Percentiles rank a stretch among this genome's conserved stretches.
Conservation (phyloP, 192 early-diverging fungal genomes). For the Rhizoclosmatium globosum region DNA sequence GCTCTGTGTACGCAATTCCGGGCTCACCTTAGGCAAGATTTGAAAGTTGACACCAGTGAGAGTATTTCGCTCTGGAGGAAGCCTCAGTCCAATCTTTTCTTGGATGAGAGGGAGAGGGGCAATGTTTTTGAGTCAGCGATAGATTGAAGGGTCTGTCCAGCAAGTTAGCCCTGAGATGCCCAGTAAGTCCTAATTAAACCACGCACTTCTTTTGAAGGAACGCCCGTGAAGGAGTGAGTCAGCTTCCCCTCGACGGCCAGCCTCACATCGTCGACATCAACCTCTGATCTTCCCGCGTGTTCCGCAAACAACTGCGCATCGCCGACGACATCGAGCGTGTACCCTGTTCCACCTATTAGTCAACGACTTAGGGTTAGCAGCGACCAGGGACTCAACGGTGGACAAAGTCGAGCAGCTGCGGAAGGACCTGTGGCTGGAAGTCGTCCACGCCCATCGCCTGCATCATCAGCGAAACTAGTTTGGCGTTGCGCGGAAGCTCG, state of each 20-base stretch:
- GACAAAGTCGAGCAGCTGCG: conserved; percentile 92
- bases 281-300: conserved; percentile 80
- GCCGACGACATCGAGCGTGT: conserved; percentile 89
- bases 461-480: conserved; percentile 86
- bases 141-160: background rate
- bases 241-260: conserved; percentile 93
- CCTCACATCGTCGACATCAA: conserved; percentile 86
- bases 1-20: background rate
- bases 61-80: conserved; percentile 64
- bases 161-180: conserved; percentile 34
- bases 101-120: conserved; percentile 57
- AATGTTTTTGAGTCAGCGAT: conserved; percentile 58
- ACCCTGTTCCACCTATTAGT: conserved; percentile 59
- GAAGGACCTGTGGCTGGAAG: conserved; percentile 90
- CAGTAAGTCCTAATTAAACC: too few species aligned
- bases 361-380: conserved; percentile 10
- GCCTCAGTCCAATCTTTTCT: conserved; percentile 62
- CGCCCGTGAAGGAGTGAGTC: conserved; percentile 88
- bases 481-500: conserved; percentile 63
- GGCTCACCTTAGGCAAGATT: conserved; percentile 44
- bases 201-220: conserved; percentile 84
- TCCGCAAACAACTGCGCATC: conserved; percentile 94
- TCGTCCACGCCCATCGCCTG: conserved; percentile 86
- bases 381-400: conserved; percentile 62
- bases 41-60: conserved; percentile 59